phyloP scores from a whole-genome alignment of 768 basidiomycete genomes.

The Tulasnella sp. region DNA sequence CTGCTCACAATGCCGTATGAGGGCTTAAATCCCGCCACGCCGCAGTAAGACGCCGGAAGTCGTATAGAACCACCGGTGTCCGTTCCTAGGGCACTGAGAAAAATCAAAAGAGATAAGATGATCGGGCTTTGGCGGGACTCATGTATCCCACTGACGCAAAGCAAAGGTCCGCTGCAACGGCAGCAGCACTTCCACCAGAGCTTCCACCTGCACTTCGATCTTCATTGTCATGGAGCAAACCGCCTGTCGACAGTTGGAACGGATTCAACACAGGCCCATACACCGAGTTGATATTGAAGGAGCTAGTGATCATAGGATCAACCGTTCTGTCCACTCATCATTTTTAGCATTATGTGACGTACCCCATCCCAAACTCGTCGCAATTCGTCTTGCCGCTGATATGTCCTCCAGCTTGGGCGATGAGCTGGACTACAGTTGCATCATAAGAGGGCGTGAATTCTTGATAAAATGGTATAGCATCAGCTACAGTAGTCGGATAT shows the following conservation, averaged over 20 bases:
- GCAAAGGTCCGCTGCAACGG: constrained; percentile 76
- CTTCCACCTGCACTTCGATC: constrained; percentile 76
- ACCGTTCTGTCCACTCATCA: too few relatives aligned
- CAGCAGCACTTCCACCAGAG: constrained; percentile 90
- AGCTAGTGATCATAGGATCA: constrained; percentile 39
- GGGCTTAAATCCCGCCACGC: constrained; percentile 84
- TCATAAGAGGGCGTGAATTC: constrained; percentile 73
- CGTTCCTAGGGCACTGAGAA: constrained; percentile 69
- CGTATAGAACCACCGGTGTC: constrained; percentile 94
- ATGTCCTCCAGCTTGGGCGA: constrained; percentile 52
- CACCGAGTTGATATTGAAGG: constrained; percentile 59
- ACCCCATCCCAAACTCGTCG: constrained; percentile 99
- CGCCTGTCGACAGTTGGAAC: constrained; percentile 26
- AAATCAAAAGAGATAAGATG: not conserved
- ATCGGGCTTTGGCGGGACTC: not conserved
- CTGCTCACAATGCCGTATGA: constrained; percentile 87
- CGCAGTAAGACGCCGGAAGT: constrained; percentile 89
- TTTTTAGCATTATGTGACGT: constrained; percentile 21
- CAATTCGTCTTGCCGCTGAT: constrained; percentile 87
- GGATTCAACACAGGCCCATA: constrained; percentile 80
- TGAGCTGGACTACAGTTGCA: constrained; percentile 64
- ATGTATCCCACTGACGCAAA: constrained; percentile 60
- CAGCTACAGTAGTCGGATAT: not conserved
- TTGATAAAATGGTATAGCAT: constrained; percentile 28
- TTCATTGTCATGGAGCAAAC: constrained; percentile 25